Conservation (phyloP, 2,329 filamentous ascomycete genomes). For the Aspergillus aculeatinus region DNA sequence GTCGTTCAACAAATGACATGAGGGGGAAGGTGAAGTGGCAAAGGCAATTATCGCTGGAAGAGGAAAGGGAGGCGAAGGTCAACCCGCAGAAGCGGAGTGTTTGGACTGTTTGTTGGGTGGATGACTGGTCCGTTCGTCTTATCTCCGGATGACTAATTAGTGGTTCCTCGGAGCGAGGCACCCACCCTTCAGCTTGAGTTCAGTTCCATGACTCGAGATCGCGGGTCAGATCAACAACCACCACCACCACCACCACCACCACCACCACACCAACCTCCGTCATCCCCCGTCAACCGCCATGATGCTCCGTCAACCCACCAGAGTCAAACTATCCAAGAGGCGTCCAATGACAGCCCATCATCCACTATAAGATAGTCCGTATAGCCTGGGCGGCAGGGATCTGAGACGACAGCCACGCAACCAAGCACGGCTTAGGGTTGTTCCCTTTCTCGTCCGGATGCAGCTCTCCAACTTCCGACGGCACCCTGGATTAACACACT, state of each 20-base stretch:
- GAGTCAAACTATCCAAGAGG: neutral
- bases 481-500: conserved; percentile 2
- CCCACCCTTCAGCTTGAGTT: too few relatives aligned
- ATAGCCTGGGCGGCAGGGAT: neutral
- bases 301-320: neutral
- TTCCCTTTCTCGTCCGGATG: conserved; percentile 15
- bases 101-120: neutral
- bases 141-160: neutral
- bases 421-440: neutral
- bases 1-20: neutral
- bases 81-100: too few relatives aligned
- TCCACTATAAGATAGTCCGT: neutral
- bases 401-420: conserved; percentile 12
- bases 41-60: neutral
- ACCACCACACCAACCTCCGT: neutral
- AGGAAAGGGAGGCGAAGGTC: neutral
- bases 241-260: neutral
- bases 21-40: neutral
- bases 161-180: neutral
- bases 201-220: too few relatives aligned
- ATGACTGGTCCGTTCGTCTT: neutral
- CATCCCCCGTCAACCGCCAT: neutral
- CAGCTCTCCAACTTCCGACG: conserved; percentile 10
- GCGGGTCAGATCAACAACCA: neutral
- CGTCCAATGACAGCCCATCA: neutral